Base-by-base conservation (phyloP, 306 rosid species). In the Argentina anserina region DNA sequence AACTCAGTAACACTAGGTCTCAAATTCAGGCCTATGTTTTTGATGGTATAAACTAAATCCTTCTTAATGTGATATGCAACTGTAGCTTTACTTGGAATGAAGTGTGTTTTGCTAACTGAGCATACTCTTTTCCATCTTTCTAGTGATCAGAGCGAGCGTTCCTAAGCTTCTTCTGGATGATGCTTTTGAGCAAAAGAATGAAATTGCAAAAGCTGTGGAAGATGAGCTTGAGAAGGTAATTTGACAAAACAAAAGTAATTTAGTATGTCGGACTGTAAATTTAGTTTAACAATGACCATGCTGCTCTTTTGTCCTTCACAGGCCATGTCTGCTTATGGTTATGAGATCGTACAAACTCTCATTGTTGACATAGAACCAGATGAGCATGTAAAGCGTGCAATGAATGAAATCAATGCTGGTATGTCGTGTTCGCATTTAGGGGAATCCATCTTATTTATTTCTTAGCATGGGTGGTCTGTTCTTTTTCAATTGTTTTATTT, bases 321-420 rank as follows among this genome's bases (percentile, higher is more conserved):
- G 98, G 98, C 98, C 65, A 93, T 93, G 97, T 93, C 96, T 45
- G 97, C 96, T 52, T 93, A 93, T 80, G 97, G 96, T 36, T 93
- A 80, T 69, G 94, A 93, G 89, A 93, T 93, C 23, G 98, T 93
- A 23, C 98, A 90, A 77, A 90, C 97, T 20, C 92, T 93, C 67
- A 90, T 93, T 71, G 86, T 87, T 59, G 97, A 93, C 74, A 89
- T 90, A 67, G 97, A 89, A 79, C 98, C 98, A 43, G 96, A 90
- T 52, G 96, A 75, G 76, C 96, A 81, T 78, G 97, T 90, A 64
- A 93, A 93, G 86, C 87, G 91, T 64, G 98, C 98, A 67, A 93
- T 93, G 98, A 93, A 93, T 71, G 97, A 93, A 81, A 93, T 93
- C 77, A 93, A 90, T 74, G 98, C 98, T 18, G 98, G 98, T 90